A percentile compares a stretch with the other conserved stretches of the same genome.
phyloP scores from a whole-genome alignment of 2,329 filamentous ascomycete genomes.

The Teratosphaeria viscida region DNA sequence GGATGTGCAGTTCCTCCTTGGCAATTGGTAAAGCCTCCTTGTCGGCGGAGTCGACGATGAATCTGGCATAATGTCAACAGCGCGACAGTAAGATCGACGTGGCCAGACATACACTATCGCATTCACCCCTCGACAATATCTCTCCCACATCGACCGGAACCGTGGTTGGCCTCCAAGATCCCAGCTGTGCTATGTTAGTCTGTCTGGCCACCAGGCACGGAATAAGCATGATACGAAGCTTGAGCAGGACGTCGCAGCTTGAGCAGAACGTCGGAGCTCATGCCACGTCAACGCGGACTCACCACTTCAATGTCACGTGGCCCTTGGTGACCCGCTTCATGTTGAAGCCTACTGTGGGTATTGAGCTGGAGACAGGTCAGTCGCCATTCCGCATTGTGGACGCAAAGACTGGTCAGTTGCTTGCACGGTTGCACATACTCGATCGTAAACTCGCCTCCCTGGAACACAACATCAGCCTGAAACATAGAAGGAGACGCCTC shows the following conservation, averaged over 20 bases:
- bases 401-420: slow-evolving; percentile 10
- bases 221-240: not conserved
- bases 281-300: slow-evolving; percentile 19
- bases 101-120: slow-evolving; percentile 64
- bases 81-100: not conserved
- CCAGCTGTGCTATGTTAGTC: slow-evolving; percentile 49
- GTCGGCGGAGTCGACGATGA: slow-evolving; percentile 96
- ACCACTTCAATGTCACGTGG: slow-evolving; percentile 96
- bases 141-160: slow-evolving; percentile 98
- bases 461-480: slow-evolving; percentile 27
- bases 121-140: slow-evolving; percentile 94
- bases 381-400: slow-evolving; percentile 1
- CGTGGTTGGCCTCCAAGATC: slow-evolving; percentile 93
- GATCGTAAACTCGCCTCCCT: slow-evolving; percentile 98
- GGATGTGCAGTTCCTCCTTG: slow-evolving; percentile 80
- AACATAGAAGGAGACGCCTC: slow-evolving; percentile 1
- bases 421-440: slow-evolving; percentile 58
- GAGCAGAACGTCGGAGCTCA: slow-evolving; percentile 4
- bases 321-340: slow-evolving; percentile 97
- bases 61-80: slow-evolving; percentile 38
- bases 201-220: not conserved
- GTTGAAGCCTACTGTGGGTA: slow-evolving; percentile 97
- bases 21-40: slow-evolving; percentile 68
- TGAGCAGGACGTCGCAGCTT: slow-evolving; percentile 4
- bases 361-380: slow-evolving; percentile 57